Conservation (phyloP, 306 rosid genomes). For the Mucuna pruriens region DNA sequence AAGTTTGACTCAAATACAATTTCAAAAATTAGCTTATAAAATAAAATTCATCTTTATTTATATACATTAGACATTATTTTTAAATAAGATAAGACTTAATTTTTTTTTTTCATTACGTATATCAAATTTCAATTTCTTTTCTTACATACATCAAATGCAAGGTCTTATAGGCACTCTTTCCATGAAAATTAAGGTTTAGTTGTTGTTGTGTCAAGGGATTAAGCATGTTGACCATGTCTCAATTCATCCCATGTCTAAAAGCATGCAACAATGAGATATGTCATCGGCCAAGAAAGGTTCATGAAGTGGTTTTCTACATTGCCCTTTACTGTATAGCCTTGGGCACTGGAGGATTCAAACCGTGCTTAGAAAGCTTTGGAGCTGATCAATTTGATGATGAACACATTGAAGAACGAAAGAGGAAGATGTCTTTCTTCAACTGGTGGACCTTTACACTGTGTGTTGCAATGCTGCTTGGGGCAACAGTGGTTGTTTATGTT, state of each 20-base stretch:
- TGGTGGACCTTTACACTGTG: slow-evolving; percentile 51
- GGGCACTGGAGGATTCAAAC: slow-evolving; percentile 60
- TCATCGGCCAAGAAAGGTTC: slow-evolving; percentile 44
- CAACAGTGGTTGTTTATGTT: slow-evolving; percentile 51
- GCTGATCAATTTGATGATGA: slow-evolving; percentile 64
- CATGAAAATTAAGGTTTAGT: neutral
- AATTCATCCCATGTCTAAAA: slow-evolving; percentile 49
- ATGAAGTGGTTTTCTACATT: slow-evolving; percentile 59
- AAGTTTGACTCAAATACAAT: too few relatives aligned
- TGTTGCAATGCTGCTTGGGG: slow-evolving; percentile 47
- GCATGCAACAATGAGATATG: slow-evolving; percentile 45
- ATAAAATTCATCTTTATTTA: too few relatives aligned
- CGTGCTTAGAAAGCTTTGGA: slow-evolving; percentile 61
- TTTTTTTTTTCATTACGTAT: too few relatives aligned
- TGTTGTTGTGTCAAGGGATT: slow-evolving; percentile 40
- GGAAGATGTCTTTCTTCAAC: slow-evolving; percentile 59
- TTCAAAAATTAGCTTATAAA: too few relatives aligned
- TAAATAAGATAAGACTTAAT: too few relatives aligned
- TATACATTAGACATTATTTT: too few relatives aligned
- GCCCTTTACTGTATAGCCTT: slow-evolving; percentile 53
- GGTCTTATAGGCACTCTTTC: neutral
- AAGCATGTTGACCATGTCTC: slow-evolving; percentile 51
- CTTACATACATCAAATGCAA: neutral
- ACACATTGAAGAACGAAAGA: slow-evolving; percentile 48
- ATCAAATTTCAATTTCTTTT: neutral